A percentile compares a stretch with the other conserved stretches of the same genome.
Conservation (phyloP, 75 land plant genomes). For the Larix kaempferi region DNA sequence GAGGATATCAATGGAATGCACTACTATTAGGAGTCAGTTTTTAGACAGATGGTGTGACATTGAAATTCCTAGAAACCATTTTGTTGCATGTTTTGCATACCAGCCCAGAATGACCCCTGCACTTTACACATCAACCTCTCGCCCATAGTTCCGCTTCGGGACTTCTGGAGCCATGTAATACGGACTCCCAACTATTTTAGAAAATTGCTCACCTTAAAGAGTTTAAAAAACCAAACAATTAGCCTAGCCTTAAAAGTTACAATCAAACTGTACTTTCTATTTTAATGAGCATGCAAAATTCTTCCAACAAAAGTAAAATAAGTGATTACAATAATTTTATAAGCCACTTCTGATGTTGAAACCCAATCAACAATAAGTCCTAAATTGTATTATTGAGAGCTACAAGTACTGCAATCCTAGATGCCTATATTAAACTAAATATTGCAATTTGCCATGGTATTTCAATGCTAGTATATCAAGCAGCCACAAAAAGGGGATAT, state of each 20-base stretch:
- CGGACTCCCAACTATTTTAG: not conserved
- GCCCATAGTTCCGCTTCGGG: slow-evolving; percentile 18
- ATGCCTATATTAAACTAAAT: no score
- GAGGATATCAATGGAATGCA: not conserved
- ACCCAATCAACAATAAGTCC: not conserved
- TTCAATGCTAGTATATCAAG: no score
- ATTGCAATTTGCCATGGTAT: no score
- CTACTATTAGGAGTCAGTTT: not conserved
- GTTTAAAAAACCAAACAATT: not conserved
- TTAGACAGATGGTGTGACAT: not conserved
- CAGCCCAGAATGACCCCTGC: slow-evolving; percentile 18
- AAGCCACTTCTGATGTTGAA: not conserved
- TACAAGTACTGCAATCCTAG: no score
- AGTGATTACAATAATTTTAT: not conserved
- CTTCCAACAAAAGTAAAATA: not conserved
- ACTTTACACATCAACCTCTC: slow-evolving; percentile 27
- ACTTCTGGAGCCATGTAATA: slow-evolving; percentile 8
- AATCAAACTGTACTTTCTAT: not conserved
- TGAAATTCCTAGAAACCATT: not conserved
- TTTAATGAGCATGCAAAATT: not conserved
- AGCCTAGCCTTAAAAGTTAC: not conserved
- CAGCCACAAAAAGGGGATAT: no score
- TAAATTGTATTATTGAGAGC: no score
- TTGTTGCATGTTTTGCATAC: not conserved
- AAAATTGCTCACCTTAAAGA: not conserved